Evolutionary conservation across 768 basidiomycete species (phyloP).

Genomic region (Rhizopogon vinicolor): DNA sequence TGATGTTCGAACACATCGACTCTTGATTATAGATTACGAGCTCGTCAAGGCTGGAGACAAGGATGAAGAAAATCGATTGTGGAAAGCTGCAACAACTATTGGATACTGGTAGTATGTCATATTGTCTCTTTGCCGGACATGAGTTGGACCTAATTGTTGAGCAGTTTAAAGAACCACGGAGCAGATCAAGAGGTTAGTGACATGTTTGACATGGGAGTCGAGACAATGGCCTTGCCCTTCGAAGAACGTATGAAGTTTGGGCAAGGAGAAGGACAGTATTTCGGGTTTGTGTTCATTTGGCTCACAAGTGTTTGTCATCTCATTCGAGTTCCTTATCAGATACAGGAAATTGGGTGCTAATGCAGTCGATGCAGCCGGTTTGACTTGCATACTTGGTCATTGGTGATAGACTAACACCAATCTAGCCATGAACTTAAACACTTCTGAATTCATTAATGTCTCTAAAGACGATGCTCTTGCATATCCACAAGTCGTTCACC

Average conservation of each 20-base stretch:
- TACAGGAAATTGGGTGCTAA: conserved; percentile 65
- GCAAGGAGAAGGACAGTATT: conserved; percentile 36
- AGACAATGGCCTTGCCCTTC: conserved; percentile 34
- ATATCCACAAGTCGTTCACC: conserved; percentile 47
- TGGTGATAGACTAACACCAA: not conserved
- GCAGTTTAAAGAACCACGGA: conserved; percentile 5
- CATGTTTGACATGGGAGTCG: conserved; percentile 40
- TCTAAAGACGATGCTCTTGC: conserved; percentile 66
- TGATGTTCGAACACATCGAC: too few species aligned
- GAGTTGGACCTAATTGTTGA: too few species aligned
- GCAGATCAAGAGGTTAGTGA: conserved; percentile 28
- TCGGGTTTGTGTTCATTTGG: conserved; percentile 23
- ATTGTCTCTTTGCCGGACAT: too few species aligned
- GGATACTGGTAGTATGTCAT: too few species aligned
- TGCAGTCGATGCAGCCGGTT: conserved; percentile 55
- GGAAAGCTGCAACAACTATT: too few species aligned
- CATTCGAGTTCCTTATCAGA: conserved; percentile 10
- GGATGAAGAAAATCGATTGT: too few species aligned
- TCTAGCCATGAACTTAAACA: conserved; percentile 27
- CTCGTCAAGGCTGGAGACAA: too few species aligned
- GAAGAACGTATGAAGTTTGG: conserved; percentile 40
- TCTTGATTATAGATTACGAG: too few species aligned
- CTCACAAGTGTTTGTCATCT: not conserved
- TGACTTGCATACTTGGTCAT: not conserved
- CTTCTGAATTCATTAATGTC: conserved; percentile 61